Evolutionary conservation across 73 alveolate species (phyloP).

Genomic region (Paraurostyla sp.): DNA sequence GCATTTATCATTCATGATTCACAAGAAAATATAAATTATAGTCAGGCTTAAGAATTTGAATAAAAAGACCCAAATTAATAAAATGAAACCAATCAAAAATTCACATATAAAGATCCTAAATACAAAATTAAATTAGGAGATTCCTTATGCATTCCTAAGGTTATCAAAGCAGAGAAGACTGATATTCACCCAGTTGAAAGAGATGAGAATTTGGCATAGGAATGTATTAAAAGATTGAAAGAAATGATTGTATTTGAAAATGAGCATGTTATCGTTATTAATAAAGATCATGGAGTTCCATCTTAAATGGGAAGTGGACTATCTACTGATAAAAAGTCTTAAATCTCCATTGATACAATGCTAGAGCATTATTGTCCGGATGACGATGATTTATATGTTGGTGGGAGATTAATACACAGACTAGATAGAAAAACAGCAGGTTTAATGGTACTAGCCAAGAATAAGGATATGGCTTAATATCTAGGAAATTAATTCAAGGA

Average conservation of each 20-base stretch:
- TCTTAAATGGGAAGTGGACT: constrained; percentile 47
- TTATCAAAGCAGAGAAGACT: background rate
- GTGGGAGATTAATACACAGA: constrained; percentile 56
- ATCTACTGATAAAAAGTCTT: background rate
- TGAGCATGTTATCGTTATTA: constrained; percentile 46
- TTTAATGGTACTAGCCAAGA: constrained; percentile 64
- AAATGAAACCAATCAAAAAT: background rate
- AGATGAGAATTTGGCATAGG: background rate
- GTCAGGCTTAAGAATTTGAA: background rate
- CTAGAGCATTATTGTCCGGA: background rate
- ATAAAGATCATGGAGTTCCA: constrained; percentile 57
- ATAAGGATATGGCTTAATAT: background rate
- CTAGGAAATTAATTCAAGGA: background rate
- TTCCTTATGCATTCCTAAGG: background rate
- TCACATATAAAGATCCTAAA: background rate
- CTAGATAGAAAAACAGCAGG: constrained; percentile 59
- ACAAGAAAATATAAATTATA: background rate
- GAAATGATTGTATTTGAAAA: constrained; percentile 49
- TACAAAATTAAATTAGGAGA: constrained; percentile 2
- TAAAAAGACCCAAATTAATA: background rate
- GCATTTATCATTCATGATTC: background rate
- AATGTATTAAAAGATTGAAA: background rate
- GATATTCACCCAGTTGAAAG: background rate
- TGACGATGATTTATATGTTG: background rate
- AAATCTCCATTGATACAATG: constrained; percentile 30